A percentile compares a stretch with the other conserved stretches of the same genome.
phyloP scores from a whole-genome alignment of 2,329 filamentous ascomycete genomes.

The Phialocephala sp. region DNA sequence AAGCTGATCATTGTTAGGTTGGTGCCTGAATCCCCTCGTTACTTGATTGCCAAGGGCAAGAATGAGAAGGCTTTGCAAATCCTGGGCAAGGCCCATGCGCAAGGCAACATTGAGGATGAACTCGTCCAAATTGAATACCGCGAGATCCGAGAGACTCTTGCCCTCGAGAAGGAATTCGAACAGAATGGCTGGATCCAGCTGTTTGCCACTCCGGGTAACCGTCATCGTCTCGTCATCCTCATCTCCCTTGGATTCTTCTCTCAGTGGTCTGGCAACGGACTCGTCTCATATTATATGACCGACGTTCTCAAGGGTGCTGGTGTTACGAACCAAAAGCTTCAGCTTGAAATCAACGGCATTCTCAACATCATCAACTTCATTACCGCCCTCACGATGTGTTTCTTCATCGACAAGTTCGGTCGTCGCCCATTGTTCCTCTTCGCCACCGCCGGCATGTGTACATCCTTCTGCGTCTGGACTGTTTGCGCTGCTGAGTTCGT shows the following conservation, averaged over 20 bases:
- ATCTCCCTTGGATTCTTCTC: conserved; percentile 60
- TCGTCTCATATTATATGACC: conserved; percentile 50
- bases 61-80: conserved; percentile 55
- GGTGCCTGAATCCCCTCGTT: conserved; percentile 48
- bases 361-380: conserved; percentile 40
- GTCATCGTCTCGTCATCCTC: conserved; percentile 59
- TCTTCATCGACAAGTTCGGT: conserved; percentile 42
- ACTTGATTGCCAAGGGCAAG: conserved; percentile 51
- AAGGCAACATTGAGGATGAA: conserved; percentile 46
- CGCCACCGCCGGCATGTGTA: conserved; percentile 35
- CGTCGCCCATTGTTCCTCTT: conserved; percentile 38
- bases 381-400: conserved; percentile 36
- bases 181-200: conserved; percentile 53
- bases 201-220: conserved; percentile 58
- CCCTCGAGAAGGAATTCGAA: conserved; percentile 52
- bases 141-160: conserved; percentile 52
- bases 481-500: conserved; percentile 32
- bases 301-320: conserved; percentile 45
- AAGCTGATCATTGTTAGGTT: conserved; percentile 39
- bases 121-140: conserved; percentile 49
- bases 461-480: conserved; percentile 34
- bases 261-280: conserved; percentile 61
- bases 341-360: conserved; percentile 37
- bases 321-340: conserved; percentile 40
- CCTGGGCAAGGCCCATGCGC: conserved; percentile 53